Evolutionary conservation across 331 rosid species (phyloP), one percentile per base, ranked within the genome.

Genomic region (Quercus lobata): DNA sequence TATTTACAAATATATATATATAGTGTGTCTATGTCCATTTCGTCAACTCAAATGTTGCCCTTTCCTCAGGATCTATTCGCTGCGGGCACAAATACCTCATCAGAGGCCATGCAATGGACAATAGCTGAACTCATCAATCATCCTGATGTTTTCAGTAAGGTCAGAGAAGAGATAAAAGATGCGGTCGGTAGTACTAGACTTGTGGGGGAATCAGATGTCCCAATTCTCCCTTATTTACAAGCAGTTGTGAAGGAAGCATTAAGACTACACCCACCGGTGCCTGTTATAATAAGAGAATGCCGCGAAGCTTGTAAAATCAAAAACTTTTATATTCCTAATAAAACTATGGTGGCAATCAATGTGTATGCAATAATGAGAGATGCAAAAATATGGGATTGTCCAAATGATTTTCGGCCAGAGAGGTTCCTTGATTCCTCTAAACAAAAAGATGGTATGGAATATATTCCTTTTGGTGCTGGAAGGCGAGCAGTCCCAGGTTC

Each of bases 91-190:
- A 62, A 62, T 8, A 86, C 92, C 15, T 90, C 89, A 32, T 78
- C 86, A 57, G 89, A 88, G 76, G 84, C 85, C 2, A 88, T 83
- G 91, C 92, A 88, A 72, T 90, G 92, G 92, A 46, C 89, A 25
- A 84, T 90, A 46, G 89, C 91, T 1, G 91, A 88, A 76, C 92
- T 87, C 27, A 84, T 90, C 22, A 86, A 85, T 82, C 89, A 81
- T 44, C 92, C 91, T 5, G 30, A 85, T 17, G 80, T 71, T 30
- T 79, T 88, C 54, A 57, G 60, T 5, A 87, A 72, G 72, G 73
- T 85, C 2, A 90, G 91, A 69, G 81, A 87, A 11, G 92, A 87
- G 77, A 88, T 87, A 37, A 55, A 73, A 24, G 71, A 72, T 0
- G 80, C 75, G 0, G 81, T 85, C 5, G 88, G 86, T 6, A 80